Base-by-base conservation (phyloP, 2,329 filamentous ascomycete species). In the Albifimbria verrucaria region DNA sequence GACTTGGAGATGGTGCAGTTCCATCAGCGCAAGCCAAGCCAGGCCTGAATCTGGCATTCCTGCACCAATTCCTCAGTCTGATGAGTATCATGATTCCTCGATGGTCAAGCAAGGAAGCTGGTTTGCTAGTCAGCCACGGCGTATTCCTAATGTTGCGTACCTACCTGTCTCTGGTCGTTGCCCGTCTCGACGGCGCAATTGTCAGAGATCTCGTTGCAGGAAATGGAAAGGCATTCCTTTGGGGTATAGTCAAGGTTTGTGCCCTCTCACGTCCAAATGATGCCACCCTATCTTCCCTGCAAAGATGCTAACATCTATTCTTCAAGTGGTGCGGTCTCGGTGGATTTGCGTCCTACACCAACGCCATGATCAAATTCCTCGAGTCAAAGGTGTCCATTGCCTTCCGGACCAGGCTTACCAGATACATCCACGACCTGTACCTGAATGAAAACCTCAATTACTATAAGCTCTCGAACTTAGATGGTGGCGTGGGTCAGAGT, bases 321-420 rank as follows among this genome's bases (percentile, higher is more conserved):
- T 50, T 24, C 44, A 57, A 85, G 78, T 99, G 94, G 94, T 92
- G 92, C 59, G 92, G 93, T 3, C 87, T 99, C 32, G 94, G 94
- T 42, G 90, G 89, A 2, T 86, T 97, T 58, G 93, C 92, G 9
- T 96, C 93, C 1, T 99, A 99, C 67, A 97, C 93, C 49, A 99
- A 99, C 70, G 92, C 93, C 51, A 97, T 95, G 89, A 99, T 99
- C 78, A 97, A 97, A 72, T 99, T 90, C 73, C 81, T 99, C 57
- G 93, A 99, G 72, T 93, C 90, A 49, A 99, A 99, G 76, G 92
- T 99, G 51, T 96, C 93, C 7, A 99, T 99, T 60, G 93, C 95
- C 28, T 99, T 99, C 80, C 87, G 94, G 42, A 99, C 94, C 4
- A 85, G 94, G 11, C 79, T 99, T 15, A 99, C 94, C 2, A 81